These are phyloP conservation scores for Tetrapyrgos nigripes DNA, from an alignment of 1,284 basidiomycete species.

Conservation along the genomic window DNA sequence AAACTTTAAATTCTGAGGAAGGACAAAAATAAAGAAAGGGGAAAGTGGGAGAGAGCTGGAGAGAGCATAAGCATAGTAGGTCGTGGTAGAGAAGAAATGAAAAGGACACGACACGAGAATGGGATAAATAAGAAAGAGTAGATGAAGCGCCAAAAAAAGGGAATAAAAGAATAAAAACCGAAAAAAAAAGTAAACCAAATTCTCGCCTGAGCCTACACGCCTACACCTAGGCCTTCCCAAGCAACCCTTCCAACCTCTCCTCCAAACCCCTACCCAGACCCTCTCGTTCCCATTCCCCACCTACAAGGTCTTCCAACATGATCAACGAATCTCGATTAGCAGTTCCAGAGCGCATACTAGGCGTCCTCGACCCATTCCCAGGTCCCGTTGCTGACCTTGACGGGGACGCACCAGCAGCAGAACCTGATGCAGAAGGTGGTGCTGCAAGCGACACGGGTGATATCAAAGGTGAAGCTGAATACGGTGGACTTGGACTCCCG, in stretches of 20 bases:
- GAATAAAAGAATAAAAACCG: too few species aligned
- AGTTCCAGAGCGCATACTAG: not conserved
- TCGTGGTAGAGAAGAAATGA: too few species aligned
- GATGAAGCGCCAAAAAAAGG: too few species aligned
- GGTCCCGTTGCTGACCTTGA: not conserved
- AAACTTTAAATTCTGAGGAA: too few species aligned
- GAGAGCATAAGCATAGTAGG: too few species aligned
- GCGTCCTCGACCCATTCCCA: not conserved
- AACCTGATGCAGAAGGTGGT: not conserved
- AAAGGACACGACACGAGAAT: too few species aligned
- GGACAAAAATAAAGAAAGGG: too few species aligned
- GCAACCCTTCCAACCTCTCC: conserved; percentile 71
- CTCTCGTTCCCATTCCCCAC: conserved; percentile 85
- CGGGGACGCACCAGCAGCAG: not conserved
- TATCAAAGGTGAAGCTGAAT: not conserved
- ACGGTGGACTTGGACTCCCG: not conserved
- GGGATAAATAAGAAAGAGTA: too few species aligned
- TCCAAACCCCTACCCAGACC: conserved; percentile 82
- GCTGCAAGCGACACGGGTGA: not conserved
- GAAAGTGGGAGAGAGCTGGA: too few species aligned
- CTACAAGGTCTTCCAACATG: conserved; percentile 56
- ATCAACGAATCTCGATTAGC: conserved; percentile 43
- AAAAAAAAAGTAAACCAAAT: too few species aligned
- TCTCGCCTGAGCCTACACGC: too few species aligned
- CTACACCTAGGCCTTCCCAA: too few species aligned